Conservation (phyloP, 1,284 basidiomycete species). For the Marasmius fiardii region DNA sequence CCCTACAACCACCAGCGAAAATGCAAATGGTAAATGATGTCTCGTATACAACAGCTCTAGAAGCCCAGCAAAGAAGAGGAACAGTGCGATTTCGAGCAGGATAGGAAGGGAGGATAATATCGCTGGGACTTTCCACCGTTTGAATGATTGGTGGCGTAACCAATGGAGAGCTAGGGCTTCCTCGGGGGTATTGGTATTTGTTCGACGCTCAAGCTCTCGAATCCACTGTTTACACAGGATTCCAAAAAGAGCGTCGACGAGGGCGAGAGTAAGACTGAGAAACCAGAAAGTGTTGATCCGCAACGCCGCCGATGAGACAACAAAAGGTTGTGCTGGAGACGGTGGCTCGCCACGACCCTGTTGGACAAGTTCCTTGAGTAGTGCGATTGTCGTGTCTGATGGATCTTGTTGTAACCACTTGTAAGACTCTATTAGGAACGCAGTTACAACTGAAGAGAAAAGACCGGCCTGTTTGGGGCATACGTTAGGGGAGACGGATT, state of each 20-base stretch:
- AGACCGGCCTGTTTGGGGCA: neutral
- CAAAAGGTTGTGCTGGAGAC: neutral
- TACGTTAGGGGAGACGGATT: neutral
- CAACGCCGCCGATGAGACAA: neutral
- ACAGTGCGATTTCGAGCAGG: conserved; percentile 6
- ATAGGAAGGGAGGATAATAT: conserved; percentile 5
- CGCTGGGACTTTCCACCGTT: conserved; percentile 1
- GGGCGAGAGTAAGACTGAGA: conserved; percentile 8
- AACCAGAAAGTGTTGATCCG: conserved; percentile 12
- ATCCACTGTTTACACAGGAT: conserved; percentile 14
- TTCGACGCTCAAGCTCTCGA: conserved; percentile 6
- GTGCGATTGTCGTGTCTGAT: neutral
- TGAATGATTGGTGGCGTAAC: conserved; percentile 1
- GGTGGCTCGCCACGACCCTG: neutral
- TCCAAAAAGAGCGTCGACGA: conserved; percentile 5
- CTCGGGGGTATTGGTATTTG: neutral
- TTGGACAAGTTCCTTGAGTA: neutral
- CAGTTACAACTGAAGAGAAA: neutral
- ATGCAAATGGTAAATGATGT: neutral
- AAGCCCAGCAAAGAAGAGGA: conserved; percentile 5
- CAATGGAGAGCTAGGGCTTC: conserved; percentile 5
- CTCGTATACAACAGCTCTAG: conserved; percentile 2
- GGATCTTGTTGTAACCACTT: neutral
- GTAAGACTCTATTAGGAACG: neutral
- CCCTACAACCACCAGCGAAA: neutral